Evolutionary conservation across 1,284 basidiomycete species (phyloP).

Genomic region (Trametes pubescens): DNA sequence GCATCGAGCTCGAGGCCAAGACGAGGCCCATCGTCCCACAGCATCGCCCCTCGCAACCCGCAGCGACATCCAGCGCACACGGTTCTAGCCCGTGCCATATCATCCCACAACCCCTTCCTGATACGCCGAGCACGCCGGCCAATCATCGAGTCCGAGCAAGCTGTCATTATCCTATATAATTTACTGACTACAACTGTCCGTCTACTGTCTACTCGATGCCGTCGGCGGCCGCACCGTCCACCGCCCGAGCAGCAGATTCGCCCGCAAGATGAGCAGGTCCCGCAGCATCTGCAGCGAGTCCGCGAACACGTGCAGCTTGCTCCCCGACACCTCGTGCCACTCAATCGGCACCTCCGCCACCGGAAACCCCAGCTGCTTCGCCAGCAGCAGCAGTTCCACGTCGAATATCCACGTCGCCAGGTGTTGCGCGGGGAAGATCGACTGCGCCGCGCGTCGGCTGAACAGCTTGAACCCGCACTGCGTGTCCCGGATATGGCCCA

Average conservation of each 20-base stretch:
- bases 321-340: slow-evolving; percentile 93
- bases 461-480: slow-evolving; percentile 98
- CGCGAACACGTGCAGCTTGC: slow-evolving; percentile 86
- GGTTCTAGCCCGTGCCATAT: neutral
- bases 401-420: slow-evolving; percentile 94
- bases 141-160: neutral
- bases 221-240: slow-evolving; percentile 49
- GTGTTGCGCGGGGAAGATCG: slow-evolving; percentile 86
- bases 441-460: slow-evolving; percentile 78
- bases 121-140: neutral
- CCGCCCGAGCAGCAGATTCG: slow-evolving; percentile 81
- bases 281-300: slow-evolving; percentile 90
- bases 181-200: neutral
- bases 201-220: neutral
- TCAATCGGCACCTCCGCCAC: slow-evolving; percentile 87
- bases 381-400: slow-evolving; percentile 92
- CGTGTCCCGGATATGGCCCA: slow-evolving; percentile 90
- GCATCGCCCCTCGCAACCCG: neutral
- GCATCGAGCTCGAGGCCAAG: too few relatives aligned
- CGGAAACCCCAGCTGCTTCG: slow-evolving; percentile 77
- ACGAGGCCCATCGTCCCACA: neutral
- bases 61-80: neutral
- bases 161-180: neutral
- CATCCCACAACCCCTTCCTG: slow-evolving; percentile 1
- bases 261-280: slow-evolving; percentile 85